Conservation (phyloP, 768 basidiomycete species). For the Goffeauzyma gilvescens region DNA sequence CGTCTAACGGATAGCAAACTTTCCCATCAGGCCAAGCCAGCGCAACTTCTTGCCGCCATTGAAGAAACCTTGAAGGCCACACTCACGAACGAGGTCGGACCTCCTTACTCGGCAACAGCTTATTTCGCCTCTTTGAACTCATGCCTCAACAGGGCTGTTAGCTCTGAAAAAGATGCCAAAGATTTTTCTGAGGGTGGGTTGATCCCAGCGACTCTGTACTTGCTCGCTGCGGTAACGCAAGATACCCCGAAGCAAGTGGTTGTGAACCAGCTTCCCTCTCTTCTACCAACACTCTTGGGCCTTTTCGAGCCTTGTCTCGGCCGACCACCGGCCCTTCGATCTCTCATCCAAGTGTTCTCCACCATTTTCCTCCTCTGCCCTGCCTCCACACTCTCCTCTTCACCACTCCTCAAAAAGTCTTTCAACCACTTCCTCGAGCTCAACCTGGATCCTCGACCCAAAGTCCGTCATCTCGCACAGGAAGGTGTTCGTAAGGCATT, state of each 20-base stretch:
- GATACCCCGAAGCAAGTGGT: slow-evolving; percentile 65
- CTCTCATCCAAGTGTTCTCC: slow-evolving; percentile 61
- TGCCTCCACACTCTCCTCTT: slow-evolving; percentile 45
- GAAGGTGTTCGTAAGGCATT: slow-evolving; percentile 68
- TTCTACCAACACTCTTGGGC: slow-evolving; percentile 56
- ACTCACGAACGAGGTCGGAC: slow-evolving; percentile 43
- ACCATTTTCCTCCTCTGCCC: slow-evolving; percentile 53
- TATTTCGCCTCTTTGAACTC: slow-evolving; percentile 60
- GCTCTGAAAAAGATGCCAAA: slow-evolving; percentile 36
- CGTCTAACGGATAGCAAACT: slow-evolving; percentile 63
- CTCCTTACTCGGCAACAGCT: slow-evolving; percentile 59
- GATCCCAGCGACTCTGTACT: slow-evolving; percentile 65
- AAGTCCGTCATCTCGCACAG: slow-evolving; percentile 77
- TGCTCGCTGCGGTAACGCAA: slow-evolving; percentile 56
- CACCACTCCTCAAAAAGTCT: slow-evolving; percentile 46
- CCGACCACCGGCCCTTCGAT: slow-evolving; percentile 44
- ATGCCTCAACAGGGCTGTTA: slow-evolving; percentile 24
- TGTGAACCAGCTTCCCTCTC: slow-evolving; percentile 49
- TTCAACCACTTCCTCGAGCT: slow-evolving; percentile 71
- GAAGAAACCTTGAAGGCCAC: slow-evolving; percentile 40
- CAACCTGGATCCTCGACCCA: slow-evolving; percentile 71
- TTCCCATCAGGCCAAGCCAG: slow-evolving; percentile 76
- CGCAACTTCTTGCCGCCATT: slow-evolving; percentile 61
- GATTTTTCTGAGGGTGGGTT: slow-evolving; percentile 48
- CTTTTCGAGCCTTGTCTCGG: slow-evolving; percentile 64